A percentile compares a stretch with the other conserved stretches of the same genome.
These are phyloP conservation scores for Xerophyta viscosa DNA, from an alignment of 106 monocot species.

Conservation along the genomic window DNA sequence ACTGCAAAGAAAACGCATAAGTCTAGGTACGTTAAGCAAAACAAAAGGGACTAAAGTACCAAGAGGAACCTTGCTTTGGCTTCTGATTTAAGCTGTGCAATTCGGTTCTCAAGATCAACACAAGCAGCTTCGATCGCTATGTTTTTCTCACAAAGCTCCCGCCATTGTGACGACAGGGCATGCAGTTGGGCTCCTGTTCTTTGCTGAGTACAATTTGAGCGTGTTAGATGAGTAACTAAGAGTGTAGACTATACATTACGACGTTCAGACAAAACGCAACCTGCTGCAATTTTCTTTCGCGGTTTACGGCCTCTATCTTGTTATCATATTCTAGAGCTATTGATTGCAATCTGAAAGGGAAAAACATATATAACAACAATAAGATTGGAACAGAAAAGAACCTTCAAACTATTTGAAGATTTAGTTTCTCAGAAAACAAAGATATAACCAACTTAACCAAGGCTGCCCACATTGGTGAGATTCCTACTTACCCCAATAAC, in stretches of 20 bases:
- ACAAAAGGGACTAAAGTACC: no score
- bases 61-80: constrained; percentile 40
- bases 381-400: no score
- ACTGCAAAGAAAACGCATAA: constrained; percentile 20
- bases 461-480: no score
- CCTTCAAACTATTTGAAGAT: no score
- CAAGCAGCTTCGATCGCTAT: constrained; percentile 79
- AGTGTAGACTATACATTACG: no score
- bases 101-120: constrained; percentile 50
- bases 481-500: no score
- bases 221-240: no score
- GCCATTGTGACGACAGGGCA: constrained; percentile 67
- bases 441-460: no score
- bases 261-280: constrained; percentile 10
- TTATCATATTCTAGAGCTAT: constrained; percentile 60
- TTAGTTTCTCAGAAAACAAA: no score
- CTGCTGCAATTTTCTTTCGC: constrained; percentile 94
- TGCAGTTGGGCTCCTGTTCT: constrained; percentile 62
- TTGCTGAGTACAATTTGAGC: constrained; percentile 53
- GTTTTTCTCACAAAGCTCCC: constrained; percentile 85
- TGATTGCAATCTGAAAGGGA: constrained; percentile 77
- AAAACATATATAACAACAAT: no score
- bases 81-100: constrained; percentile 54
- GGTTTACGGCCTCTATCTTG: constrained; percentile 77
- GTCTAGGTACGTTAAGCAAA: no score